Conservation (phyloP, 768 basidiomycete species). For the Cubamyces lactineus region DNA sequence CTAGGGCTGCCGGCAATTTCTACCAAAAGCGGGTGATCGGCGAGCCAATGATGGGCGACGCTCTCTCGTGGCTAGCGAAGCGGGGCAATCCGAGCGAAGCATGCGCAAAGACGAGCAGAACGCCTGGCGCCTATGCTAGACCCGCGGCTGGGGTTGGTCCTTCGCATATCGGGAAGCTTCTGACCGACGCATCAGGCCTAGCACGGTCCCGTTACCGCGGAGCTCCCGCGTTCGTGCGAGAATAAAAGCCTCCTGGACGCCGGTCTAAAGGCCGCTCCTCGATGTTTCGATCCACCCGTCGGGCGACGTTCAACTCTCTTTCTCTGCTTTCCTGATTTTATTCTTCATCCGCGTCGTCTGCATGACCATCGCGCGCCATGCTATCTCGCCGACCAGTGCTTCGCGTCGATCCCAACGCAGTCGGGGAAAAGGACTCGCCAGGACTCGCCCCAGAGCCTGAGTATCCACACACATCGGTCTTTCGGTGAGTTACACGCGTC, state of each 20-base stretch:
- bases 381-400: conserved; percentile 19
- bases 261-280: conserved; percentile 17
- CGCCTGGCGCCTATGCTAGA: conserved; percentile 13
- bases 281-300: conserved; percentile 21
- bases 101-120: conserved; percentile 7
- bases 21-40: conserved; percentile 9
- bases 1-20: conserved; percentile 1
- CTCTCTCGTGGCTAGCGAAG: neutral
- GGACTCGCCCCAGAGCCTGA: conserved; percentile 9
- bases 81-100: conserved; percentile 4
- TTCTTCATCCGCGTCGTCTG: conserved; percentile 15
- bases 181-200: conserved; percentile 14
- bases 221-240: conserved; percentile 15
- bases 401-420: conserved; percentile 19
- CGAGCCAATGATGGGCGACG: conserved; percentile 8
- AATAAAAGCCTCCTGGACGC: conserved; percentile 24
- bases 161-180: conserved; percentile 16
- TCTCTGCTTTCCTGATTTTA: conserved; percentile 11
- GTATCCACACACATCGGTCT: conserved; percentile 33
- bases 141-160: conserved; percentile 12
- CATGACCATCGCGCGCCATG: conserved; percentile 18
- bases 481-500: conserved; percentile 26
- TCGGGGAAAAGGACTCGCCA: conserved; percentile 9
- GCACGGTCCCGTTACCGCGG: conserved; percentile 24
- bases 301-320: conserved; percentile 16